Conservation (phyloP, 257 asterid genomes). For the Mitragyna speciosa region DNA sequence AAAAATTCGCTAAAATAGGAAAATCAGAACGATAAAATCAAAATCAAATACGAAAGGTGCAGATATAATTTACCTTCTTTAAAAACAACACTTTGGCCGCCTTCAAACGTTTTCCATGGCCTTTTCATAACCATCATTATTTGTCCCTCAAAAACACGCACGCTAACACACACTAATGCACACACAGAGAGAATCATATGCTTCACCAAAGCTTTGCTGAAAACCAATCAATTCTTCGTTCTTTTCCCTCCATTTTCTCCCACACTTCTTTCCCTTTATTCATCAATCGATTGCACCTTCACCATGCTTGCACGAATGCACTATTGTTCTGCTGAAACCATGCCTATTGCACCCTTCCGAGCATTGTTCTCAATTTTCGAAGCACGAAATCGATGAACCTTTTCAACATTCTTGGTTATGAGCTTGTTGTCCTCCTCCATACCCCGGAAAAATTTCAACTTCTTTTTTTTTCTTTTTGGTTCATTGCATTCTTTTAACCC, state of each 20-base stretch:
- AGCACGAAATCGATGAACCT: constrained; percentile 26
- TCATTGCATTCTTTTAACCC: not conserved
- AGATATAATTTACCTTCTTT: not conserved
- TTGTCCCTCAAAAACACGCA: constrained; percentile 8
- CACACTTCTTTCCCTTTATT: constrained; percentile 11
- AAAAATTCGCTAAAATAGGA: not conserved
- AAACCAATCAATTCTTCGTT: constrained; percentile 29
- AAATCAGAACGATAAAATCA: not conserved
- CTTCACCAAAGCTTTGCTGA: constrained; percentile 11
- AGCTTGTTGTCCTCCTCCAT: constrained; percentile 14
- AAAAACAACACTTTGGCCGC: not conserved
- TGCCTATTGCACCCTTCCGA: constrained; percentile 25
- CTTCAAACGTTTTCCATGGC: constrained; percentile 24
- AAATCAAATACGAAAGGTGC: constrained; percentile 2
- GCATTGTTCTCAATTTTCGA: constrained; percentile 36
- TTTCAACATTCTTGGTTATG: constrained; percentile 11
- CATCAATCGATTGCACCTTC: constrained; percentile 28
- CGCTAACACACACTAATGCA: constrained; percentile 22
- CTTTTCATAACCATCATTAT: constrained; percentile 43
- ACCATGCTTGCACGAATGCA: constrained; percentile 22
- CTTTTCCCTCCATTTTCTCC: constrained; percentile 22
- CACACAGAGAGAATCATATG: constrained; percentile 18
- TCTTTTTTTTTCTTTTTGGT: not conserved
- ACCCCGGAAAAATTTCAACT: constrained; percentile 7
- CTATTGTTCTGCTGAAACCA: constrained; percentile 18